Base-by-base conservation (phyloP, 148 eudicot species). In the Camellia granthamiana region DNA sequence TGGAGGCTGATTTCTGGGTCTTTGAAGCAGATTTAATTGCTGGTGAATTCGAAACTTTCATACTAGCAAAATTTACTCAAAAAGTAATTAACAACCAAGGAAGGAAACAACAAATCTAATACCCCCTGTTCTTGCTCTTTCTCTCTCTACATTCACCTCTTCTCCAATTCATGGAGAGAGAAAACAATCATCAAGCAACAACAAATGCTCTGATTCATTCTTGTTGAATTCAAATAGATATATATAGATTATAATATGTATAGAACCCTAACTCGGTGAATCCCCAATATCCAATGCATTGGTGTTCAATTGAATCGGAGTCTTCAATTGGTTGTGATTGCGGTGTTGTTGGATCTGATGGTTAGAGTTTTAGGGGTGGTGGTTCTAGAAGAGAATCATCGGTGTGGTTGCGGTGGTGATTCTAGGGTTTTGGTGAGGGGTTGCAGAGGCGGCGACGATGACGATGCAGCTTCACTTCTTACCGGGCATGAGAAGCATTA, bases 381-480 rank as follows among this genome's bases (percentile, higher is more conserved):
- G 73, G 3, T 78, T 77, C 7, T 62, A 67, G 43, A 63, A 77
- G 78, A 44, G 38, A 30, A 30, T 30, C 38, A 13, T 59, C 15
- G 71, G 79, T 23, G 63, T 42, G 6, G 75, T 68, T 62, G 78
- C 18, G 79, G 59, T 64, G 80, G 59, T 64, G 80, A 65, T 70
- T 46, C 70, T 72, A 80, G 83, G 86, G 81, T 55, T 79, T 67
- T 51, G 72, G 51, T 73, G 59, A 78, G 82, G 77, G 21, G 77
- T 43, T 30, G 76, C 67, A 43, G 61, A 61, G 85, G 67, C 77
- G 92, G 91, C 88, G 90, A 96, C 93, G 99, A 63, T 75, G 92
- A 93, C 88, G 90, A 96, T 96, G 99, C 99, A 96, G 99, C 98
- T 96, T 86, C 97, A 91, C 84, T 91, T 96, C 80, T 96, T 98